phyloP scores from a whole-genome alignment of 805 yeast species.

The Candida corydali region DNA sequence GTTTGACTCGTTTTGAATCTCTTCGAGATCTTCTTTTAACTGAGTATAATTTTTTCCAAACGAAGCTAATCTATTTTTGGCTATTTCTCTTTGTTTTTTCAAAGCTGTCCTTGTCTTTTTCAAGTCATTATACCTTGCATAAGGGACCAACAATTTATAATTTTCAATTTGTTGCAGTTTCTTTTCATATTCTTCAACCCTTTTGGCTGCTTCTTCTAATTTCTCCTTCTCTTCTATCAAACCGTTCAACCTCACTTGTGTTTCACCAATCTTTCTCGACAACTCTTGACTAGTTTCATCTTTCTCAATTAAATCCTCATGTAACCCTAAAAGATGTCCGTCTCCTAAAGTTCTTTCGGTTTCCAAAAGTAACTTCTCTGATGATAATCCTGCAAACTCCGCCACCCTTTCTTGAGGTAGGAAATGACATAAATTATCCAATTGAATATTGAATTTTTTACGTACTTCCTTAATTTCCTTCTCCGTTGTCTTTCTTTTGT shows the following conservation, averaged over 20 bases:
- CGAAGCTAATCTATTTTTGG: slow-evolving; percentile 25
- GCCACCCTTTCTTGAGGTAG: slow-evolving; percentile 94
- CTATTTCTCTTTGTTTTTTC: slow-evolving; percentile 31
- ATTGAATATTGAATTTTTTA: slow-evolving; percentile 62
- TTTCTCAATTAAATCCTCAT: slow-evolving; percentile 50
- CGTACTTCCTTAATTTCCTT: slow-evolving; percentile 42
- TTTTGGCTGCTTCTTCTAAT: slow-evolving; percentile 43
- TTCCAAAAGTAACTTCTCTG: slow-evolving; percentile 68
- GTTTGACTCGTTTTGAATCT: not conserved
- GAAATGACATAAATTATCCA: slow-evolving; percentile 90
- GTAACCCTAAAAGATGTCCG: slow-evolving; percentile 52
- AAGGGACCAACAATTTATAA: slow-evolving; percentile 39
- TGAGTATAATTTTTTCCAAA: slow-evolving; percentile 23
- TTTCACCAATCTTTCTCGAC: slow-evolving; percentile 20
- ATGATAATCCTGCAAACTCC: slow-evolving; percentile 77
- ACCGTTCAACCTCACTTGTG: slow-evolving; percentile 24
- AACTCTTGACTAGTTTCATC: slow-evolving; percentile 38
- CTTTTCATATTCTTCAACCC: slow-evolving; percentile 42
- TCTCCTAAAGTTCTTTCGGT: slow-evolving; percentile 78
- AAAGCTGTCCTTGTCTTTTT: slow-evolving; percentile 27
- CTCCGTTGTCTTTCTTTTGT: slow-evolving; percentile 41
- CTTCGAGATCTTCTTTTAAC: slow-evolving; percentile 12
- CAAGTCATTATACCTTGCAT: slow-evolving; percentile 36
- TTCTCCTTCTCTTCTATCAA: slow-evolving; percentile 34
- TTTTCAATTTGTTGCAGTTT: slow-evolving; percentile 36